Base-by-base conservation (phyloP, 352 stramenopile genomes). In the Phytophthora cactorum region DNA sequence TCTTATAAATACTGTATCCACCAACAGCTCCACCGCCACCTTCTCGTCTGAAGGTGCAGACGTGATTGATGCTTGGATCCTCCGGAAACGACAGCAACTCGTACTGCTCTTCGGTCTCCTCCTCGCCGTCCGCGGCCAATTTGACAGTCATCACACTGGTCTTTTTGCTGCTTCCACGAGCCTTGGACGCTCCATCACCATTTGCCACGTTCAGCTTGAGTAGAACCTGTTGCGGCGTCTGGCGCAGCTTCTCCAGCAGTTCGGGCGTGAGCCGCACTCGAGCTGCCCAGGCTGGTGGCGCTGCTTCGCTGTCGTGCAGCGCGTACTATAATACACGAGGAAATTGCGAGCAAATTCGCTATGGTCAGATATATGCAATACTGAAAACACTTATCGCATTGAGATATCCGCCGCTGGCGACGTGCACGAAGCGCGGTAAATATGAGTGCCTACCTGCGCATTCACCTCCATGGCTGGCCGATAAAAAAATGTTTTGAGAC, bases 41-140 rank as follows among this genome's bases (percentile, higher is more conserved):
- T 28, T 81, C 68, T 41, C 44, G 57, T n/a, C 66, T 75, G 22
- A 92, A 89, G 5, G 78, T 76, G 51, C 80, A 92, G 15, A 92
- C 56, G 52, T 90, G 78, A 57, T 91, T 93, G 28, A 91, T 82
- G 31, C 66, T 68, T 32, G 80, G 74, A 41, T 95, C 80, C 59
- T 95, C 87, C 4, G 47, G 39, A 72, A 93, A 95, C 61, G 84
- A 89, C 38, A 90, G 81, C 63, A 95, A 61, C 63, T 95, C 87
- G 66, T 93, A 95, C 32, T 72, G 70, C 59, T 84, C 74, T 29
- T 74, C 50, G 4, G 53, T 63, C 22, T 54, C 72, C 22, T 75
- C 53, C 8, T 52, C 66, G 12, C 41, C 63, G 7, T 68, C 61
- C 8, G 43, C 32, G 9, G 51, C 56, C 60, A 68, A 38, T 22